These are phyloP conservation scores for Dichotomocladium elegans DNA, from an alignment of 371 early-diverging fungal genomes.

Conservation along the genomic window DNA sequence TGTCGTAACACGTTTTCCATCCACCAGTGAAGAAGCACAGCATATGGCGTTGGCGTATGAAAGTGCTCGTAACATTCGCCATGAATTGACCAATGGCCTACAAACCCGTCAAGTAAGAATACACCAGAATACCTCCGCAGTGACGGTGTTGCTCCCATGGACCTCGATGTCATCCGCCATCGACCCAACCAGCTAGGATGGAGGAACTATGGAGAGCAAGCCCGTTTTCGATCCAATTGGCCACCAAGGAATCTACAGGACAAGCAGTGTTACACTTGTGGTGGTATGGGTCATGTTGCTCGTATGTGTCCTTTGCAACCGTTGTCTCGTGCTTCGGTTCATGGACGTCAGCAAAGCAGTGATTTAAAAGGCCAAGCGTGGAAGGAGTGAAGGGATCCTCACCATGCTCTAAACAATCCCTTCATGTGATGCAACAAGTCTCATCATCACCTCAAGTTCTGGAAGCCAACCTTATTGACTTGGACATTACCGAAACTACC, in stretches of 20 bases:
- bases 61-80: not conserved
- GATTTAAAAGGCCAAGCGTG: conserved; percentile 2
- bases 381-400: no score
- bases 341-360: no score
- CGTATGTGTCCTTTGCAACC: not conserved
- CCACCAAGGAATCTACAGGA: not conserved
- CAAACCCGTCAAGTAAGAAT: no score
- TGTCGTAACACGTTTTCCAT: not conserved
- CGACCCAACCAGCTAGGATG: not conserved
- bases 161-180: not conserved
- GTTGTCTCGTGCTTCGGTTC: no score
- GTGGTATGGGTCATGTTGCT: not conserved
- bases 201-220: not conserved
- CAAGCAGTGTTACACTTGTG: conserved; percentile 1
- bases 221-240: not conserved
- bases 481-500: no score
- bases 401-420: no score
- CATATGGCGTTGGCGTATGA: conserved; percentile 2
- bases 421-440: no score
- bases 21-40: not conserved
- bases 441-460: no score
- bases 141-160: not conserved
- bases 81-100: not conserved
- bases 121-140: not conserved
- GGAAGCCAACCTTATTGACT: not conserved